Base-by-base conservation (phyloP, 164 flowering plant genomes). In the Tetracentron sinense region DNA sequence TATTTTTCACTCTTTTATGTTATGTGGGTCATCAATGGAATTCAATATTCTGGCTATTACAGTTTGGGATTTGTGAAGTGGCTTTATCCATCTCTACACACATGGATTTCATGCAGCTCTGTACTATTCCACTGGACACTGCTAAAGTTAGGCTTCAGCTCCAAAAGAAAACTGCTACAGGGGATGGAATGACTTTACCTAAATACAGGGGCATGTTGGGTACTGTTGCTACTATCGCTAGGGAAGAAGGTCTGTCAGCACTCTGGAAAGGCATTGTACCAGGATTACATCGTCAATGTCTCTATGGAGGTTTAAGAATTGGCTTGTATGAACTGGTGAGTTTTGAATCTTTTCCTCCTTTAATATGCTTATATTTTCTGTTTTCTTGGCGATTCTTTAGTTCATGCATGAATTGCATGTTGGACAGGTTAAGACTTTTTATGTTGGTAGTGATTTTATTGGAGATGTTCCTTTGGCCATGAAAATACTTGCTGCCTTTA, bases 111-210 rank as follows among this genome's bases (percentile, higher is more conserved):
- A 22, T 75, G 76, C 84, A 94, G 99, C 66, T 91, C 11, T 91
- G 90, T 72, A 94, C 99, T 0, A 77, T 94, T 59, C 99, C 99
- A 12, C 69, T 94, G 75, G 99, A 94, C 73, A 85, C 89, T 53
- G 97, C 97, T 52, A 94, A 94, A 78, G 99, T 94, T 5, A 82
- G 97, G 78, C 89, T 94, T 65, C 99, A 94, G 77, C 90, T 94
- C 46, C 99, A 94, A 72, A 85, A 81, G 82, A 86, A 82, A 73
- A 74, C 78, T 20, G 66, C 50, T 38, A 31, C 67, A 15, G 88
- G 77, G 10, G 92, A 88, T 65, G 91, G 75, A 56, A 67, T n/a
- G 22, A 64, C 61, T 68, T 30, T 70, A 55, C 83, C 92, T 15
- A 94, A 88, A 67, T 94, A 94, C 68, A 83, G 72, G 72, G 99